Evolutionary conservation across 441 rosid species (phyloP).

Genomic region (Adansonia rubrostipa): DNA sequence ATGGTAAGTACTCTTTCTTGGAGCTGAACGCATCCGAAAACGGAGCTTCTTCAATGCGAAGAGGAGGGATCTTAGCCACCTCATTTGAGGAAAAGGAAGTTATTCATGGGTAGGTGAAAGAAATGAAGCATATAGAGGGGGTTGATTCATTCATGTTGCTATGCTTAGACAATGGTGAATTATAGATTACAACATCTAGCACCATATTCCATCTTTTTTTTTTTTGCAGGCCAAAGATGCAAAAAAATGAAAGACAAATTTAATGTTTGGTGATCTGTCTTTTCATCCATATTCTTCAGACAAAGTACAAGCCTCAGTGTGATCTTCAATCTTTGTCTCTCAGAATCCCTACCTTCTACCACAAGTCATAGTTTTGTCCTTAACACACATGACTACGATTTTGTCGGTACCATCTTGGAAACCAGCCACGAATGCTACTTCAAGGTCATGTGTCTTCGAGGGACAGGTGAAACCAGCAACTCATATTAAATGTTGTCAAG

Average conservation of each 20-base stretch:
- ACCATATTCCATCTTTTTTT: slow-evolving; percentile 5
- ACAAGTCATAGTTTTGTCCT: not conserved
- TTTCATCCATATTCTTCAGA: slow-evolving; percentile 24
- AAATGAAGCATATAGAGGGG: slow-evolving; percentile 23
- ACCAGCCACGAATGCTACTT: not conserved
- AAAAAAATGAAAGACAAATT: not conserved
- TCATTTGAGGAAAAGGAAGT: slow-evolving; percentile 52
- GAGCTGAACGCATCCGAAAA: slow-evolving; percentile 70
- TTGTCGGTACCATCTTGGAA: not conserved
- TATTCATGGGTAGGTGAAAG: slow-evolving; percentile 34
- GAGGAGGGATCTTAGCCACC: slow-evolving; percentile 79
- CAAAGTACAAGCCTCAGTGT: slow-evolving; percentile 2
- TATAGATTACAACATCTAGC: slow-evolving; percentile 21
- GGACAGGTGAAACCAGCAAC: not conserved
- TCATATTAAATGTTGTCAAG: not conserved
- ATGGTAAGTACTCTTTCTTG: slow-evolving; percentile 54
- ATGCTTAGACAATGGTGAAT: slow-evolving; percentile 50
- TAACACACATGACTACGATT: not conserved
- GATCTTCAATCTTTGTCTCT: slow-evolving; percentile 1
- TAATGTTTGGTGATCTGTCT: slow-evolving; percentile 23
- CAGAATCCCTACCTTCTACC: not conserved
- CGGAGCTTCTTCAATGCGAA: slow-evolving; percentile 85
- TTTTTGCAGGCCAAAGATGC: slow-evolving; percentile 16
- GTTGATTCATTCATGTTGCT: slow-evolving; percentile 2
- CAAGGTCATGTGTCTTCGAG: not conserved